Evolutionary conservation across 2,329 filamentous ascomycete species (phyloP), one percentile per base, ranked within the genome.

Genomic region (Colletotrichum musicola): DNA sequence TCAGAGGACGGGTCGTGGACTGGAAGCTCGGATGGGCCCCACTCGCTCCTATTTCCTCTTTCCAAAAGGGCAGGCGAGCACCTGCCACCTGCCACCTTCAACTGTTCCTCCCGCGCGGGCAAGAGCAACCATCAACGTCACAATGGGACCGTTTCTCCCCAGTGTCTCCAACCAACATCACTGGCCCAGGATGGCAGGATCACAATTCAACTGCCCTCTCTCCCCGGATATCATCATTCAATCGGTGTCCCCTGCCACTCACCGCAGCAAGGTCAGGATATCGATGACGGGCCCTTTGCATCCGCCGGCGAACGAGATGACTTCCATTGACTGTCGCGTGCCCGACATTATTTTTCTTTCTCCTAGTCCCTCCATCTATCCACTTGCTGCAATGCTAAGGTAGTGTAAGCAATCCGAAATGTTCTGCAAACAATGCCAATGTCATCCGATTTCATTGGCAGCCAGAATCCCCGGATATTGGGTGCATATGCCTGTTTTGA

Each of bases 221-320:
- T 35, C 30, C 30, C 30, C 30, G 30, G 30, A 35, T 9, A 35
- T 35, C 30, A 35, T 35, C 30, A 35, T 35, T 35, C 30, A 35
- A 35, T 35, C 30, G 30, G 30, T 35, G 30, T 9, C 30, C 30
- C 30, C 30, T 35, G 30, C 7, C 7, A 3, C 30, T 51, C 51
- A 22, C 44, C 27, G 30, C 61, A 42, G 13, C 40, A 42, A 42
- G 20, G 20, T 22, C 27, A 25, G 20, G 47, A 60, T 44, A 47
- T 68, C 65, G 42, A 65, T 68, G 62, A 60, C 55, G 62, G 42
- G 50, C 16, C 40, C 42, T 50, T 59, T 65, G 44, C 42, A 20
- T 35, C n/a, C 6, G 27, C 30, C 7, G n/a, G 40, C 55, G 49
- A 60, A 64, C 64, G 30, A 30, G 18, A 22, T 4, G 12, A 25